Conservation (phyloP, 495 filamentous ascomycete genomes). For the Penicillium waksmanii region DNA sequence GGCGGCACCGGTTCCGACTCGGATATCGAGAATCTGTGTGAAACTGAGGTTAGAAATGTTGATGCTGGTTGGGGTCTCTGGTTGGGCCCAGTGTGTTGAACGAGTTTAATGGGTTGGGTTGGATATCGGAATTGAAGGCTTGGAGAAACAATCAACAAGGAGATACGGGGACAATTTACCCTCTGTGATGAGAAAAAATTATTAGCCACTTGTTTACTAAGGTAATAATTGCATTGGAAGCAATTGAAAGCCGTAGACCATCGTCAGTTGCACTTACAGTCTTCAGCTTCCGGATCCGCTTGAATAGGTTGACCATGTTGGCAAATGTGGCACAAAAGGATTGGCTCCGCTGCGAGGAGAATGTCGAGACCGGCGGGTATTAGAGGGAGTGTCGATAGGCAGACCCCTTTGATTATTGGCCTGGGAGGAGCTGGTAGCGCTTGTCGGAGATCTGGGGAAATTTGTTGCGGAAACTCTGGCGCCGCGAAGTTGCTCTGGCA, state of each 20-base stretch:
- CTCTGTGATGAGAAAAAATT: constrained; percentile 21
- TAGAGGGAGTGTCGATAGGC: neutral
- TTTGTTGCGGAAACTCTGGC: constrained; percentile 30
- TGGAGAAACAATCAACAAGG: constrained; percentile 19
- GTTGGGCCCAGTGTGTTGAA: neutral
- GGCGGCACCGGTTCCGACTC: constrained; percentile 80
- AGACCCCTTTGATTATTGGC: constrained; percentile 1
- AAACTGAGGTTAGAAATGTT: neutral
- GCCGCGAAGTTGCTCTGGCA: constrained; percentile 35
- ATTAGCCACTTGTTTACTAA: constrained; percentile 8
- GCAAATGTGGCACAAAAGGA: constrained; percentile 28
- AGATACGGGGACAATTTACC: constrained; percentile 37
- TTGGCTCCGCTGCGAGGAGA: constrained; percentile 19
- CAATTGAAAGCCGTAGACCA: neutral
- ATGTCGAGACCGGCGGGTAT: neutral
- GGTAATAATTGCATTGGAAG: neutral
- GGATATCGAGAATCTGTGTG: constrained; percentile 67
- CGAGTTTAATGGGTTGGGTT: neutral
- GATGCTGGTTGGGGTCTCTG: no score
- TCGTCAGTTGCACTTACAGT: constrained; percentile 59
- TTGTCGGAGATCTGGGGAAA: constrained; percentile 31
- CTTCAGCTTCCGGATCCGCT: constrained; percentile 78
- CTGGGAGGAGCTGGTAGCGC: constrained; percentile 9
- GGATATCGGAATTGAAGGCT: constrained; percentile 11
- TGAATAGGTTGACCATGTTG: constrained; percentile 76